phyloP scores from a whole-genome alignment of 331 rosid species.

The Malus hybrid region DNA sequence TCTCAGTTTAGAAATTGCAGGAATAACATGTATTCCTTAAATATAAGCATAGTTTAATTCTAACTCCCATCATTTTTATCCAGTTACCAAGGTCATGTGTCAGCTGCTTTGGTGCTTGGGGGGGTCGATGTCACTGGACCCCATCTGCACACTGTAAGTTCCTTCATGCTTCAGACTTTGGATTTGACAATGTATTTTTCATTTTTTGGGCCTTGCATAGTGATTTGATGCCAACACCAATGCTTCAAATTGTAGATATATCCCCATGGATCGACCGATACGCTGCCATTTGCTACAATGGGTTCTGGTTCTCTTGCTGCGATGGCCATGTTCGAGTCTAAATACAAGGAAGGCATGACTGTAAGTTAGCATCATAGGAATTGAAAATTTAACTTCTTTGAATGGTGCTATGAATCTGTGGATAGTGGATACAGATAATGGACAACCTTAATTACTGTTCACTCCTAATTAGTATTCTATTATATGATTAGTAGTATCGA shows the following conservation, averaged over 20 bases:
- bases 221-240: conserved; percentile 10
- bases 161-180: not conserved
- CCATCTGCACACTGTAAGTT: conserved; percentile 85
- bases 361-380: conserved; percentile 38
- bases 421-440: not conserved
- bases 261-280: conserved; percentile 97
- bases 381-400: not conserved
- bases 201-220: conserved; percentile 9
- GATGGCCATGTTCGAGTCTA: conserved; percentile 87
- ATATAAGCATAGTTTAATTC: not conserved
- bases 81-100: conserved; percentile 83
- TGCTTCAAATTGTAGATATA: conserved; percentile 49
- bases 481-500: not conserved
- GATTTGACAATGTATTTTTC: not conserved
- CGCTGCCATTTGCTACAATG: conserved; percentile 91
- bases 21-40: not conserved
- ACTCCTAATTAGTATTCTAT: not conserved
- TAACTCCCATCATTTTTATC: conserved; percentile 15
- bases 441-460: not conserved
- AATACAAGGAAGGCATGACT: conserved; percentile 69
- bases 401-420: not conserved
- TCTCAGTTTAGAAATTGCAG: not conserved
- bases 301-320: conserved; percentile 98
- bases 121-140: conserved; percentile 94
- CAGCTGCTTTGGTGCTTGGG: conserved; percentile 89